Base-by-base conservation (phyloP, 2,329 filamentous ascomycete genomes). In the Camillea tinctor region DNA sequence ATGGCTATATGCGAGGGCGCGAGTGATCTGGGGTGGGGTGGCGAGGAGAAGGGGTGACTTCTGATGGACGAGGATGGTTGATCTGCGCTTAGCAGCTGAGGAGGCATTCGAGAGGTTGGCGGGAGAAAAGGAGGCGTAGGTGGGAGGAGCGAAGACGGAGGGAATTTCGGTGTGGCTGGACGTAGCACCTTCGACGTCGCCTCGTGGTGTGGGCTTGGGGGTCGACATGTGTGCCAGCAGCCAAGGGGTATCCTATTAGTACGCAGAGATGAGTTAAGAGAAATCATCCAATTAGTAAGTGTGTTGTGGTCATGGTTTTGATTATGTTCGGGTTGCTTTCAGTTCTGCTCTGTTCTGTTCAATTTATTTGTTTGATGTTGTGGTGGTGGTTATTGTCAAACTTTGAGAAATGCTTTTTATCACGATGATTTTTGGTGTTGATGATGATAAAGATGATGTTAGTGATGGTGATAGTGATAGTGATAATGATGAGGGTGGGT, bases 61-160 rank as follows among this genome's bases (percentile, higher is more conserved):
- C 75, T 97, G 94, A 76, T 98, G 93, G 20, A 99, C 93, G 68
- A 98, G 87, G 68, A 99, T 93, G 59, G 92, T 96, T 19, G 92
- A 96, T 52, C 92, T 88, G 63, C 94, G 90, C 71, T 91, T 90
- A 50, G 87, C 87, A 44, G 87, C 84, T 11, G 85, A 82, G 30
- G 84, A 80, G 60, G 81, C 78, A 57, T 80, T 81, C 51, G 87
- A 89, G 66, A 93, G 84, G 21, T 90, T 92, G 21, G 89, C 85
- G 30, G 95, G 93, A 4, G 94, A 95, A 79, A 99, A 99, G 70
- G 91, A 85, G 65, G 95, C 95, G 72, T 91, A 88, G 52, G 94
- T 98, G 52, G 92, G 89, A 55, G 82, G 82, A 26, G 78, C 77
- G 66, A 76, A 76, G 64, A 73, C 74, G 59, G 75, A 70, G 60